Conservation (phyloP, 371 early-diverging fungal genomes). For the Coemansia sp. region DNA sequence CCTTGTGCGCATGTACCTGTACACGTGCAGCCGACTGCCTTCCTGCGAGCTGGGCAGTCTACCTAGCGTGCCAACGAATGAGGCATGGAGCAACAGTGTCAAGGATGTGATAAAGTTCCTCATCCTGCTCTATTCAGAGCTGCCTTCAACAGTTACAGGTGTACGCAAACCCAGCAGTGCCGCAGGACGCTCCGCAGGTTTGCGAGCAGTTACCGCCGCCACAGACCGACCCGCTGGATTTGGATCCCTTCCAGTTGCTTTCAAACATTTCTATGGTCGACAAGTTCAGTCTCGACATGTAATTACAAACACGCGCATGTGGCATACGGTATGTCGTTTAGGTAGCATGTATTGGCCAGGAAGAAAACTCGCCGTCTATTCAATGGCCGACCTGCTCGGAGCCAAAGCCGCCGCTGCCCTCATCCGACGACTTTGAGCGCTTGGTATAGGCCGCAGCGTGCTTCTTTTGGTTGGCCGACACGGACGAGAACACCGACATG, state of each 20-base stretch:
- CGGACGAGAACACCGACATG: constrained; percentile 45
- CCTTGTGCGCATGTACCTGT: not conserved
- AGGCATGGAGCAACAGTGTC: not conserved
- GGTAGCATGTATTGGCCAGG: no score
- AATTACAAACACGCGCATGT: no score
- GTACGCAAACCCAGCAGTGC: no score
- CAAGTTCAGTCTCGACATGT: no score
- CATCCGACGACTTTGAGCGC: constrained; percentile 6
- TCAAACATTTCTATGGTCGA: no score
- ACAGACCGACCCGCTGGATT: no score
- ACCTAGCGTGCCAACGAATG: not conserved
- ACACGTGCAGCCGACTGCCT: not conserved
- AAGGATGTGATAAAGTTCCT: not conserved
- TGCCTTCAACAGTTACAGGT: not conserved
- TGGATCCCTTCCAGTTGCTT: no score
- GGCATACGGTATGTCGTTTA: no score
- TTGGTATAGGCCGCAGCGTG: not conserved
- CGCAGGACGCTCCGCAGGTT: no score
- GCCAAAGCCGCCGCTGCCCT: constrained; percentile 29
- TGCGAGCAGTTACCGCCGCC: no score
- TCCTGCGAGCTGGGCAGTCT: not conserved
- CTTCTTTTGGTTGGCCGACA: constrained; percentile 26
- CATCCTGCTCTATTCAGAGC: not conserved
- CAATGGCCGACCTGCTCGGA: constrained; percentile 40
- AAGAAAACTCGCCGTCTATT: not conserved